These are phyloP conservation scores for Phialocephala subalpina DNA, from an alignment of 2,329 filamentous ascomycete species.

Conservation along the genomic window DNA sequence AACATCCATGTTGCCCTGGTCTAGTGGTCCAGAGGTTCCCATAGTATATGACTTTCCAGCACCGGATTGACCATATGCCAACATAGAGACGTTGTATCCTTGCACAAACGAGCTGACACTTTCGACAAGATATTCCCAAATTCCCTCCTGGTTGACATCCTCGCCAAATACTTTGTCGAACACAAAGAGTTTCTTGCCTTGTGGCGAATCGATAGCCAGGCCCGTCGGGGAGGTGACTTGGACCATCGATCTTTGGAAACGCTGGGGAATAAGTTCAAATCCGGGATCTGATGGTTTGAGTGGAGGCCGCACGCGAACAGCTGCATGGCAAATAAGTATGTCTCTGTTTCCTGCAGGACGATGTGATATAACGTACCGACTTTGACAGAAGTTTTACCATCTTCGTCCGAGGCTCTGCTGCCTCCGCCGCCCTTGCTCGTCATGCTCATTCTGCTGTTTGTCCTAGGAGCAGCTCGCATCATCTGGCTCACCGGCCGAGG, in stretches of 20 bases:
- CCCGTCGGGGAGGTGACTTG: slow-evolving; percentile 88
- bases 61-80: slow-evolving; percentile 97
- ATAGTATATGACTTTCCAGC: slow-evolving; percentile 99
- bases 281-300: slow-evolving; percentile 86
- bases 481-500: slow-evolving; percentile 84
- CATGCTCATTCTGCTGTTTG: slow-evolving; percentile 86
- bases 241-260: slow-evolving; percentile 92
- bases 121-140: slow-evolving; percentile 94
- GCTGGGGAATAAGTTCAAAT: slow-evolving; percentile 92
- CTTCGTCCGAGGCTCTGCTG: slow-evolving; percentile 89
- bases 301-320: slow-evolving; percentile 90
- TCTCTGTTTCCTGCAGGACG: background rate
- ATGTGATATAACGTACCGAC: slow-evolving; percentile 74
- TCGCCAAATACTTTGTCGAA: slow-evolving; percentile 95
- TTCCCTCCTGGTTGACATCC: slow-evolving; percentile 82
- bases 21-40: slow-evolving; percentile 88
- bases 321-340: slow-evolving; percentile 54
- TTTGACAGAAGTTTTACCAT: slow-evolving; percentile 91
- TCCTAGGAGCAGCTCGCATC: slow-evolving; percentile 77
- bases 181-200: slow-evolving; percentile 93
- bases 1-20: slow-evolving; percentile 73
- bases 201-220: slow-evolving; percentile 87
- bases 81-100: slow-evolving; percentile 97
- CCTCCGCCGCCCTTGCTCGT: slow-evolving; percentile 77
- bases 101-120: slow-evolving; percentile 90